These are phyloP conservation scores for Ilyonectria robusta DNA, from an alignment of 2,329 filamentous ascomycete species.

Conservation along the genomic window DNA sequence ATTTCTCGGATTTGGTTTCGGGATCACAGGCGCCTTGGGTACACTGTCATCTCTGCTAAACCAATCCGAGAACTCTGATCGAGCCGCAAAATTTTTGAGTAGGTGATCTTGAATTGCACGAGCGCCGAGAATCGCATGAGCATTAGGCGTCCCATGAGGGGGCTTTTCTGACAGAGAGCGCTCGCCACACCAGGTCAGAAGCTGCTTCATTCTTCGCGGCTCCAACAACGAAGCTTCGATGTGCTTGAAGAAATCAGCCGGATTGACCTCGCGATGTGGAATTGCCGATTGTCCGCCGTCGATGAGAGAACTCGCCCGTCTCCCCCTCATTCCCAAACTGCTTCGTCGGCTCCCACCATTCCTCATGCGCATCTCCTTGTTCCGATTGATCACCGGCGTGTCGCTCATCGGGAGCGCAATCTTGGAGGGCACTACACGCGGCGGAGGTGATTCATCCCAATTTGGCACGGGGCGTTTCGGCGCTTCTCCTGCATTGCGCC, in stretches of 20 bases:
- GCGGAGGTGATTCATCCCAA: no score
- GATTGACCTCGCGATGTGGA: constrained; percentile 86
- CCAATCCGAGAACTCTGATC: constrained; percentile 92
- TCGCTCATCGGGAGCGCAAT: no score
- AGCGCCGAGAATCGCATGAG: constrained; percentile 81
- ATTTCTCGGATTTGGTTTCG: no score
- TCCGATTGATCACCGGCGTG: constrained; percentile 80
- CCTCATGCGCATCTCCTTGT: constrained; percentile 93
- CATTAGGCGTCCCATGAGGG: constrained; percentile 74
- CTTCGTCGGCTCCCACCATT: constrained; percentile 81
- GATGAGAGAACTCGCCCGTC: constrained; percentile 92
- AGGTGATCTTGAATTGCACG: constrained; percentile 94
- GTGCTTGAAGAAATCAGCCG: constrained; percentile 94
- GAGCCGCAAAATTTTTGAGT: constrained; percentile 86
- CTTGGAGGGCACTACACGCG: no score
- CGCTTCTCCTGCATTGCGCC: no score
- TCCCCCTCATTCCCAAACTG: constrained; percentile 89
- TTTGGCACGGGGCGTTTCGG: no score
- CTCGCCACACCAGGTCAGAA: constrained; percentile 95
- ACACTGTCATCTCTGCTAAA: constrained; percentile 79
- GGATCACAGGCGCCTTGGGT: constrained; percentile 59
- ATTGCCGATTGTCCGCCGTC: constrained; percentile 88
- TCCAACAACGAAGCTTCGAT: constrained; percentile 91
- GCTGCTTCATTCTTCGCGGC: constrained; percentile 92
- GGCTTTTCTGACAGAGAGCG: constrained; percentile 86